phyloP scores from a whole-genome alignment of 176 grass and related monocot species.

The Ensete ventricosum region DNA sequence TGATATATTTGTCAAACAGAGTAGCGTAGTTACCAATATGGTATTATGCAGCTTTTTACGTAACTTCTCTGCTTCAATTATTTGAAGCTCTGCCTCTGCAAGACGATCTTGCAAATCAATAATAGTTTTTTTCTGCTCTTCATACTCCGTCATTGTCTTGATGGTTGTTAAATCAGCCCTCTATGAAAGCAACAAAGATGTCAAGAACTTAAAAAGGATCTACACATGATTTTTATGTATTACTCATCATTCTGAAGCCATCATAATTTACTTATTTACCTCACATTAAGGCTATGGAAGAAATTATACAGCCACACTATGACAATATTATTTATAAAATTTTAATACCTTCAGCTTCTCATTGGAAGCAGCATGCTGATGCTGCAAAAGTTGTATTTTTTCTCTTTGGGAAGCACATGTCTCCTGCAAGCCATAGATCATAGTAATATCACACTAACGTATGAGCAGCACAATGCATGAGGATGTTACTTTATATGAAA shows the following conservation, averaged over 20 bases:
- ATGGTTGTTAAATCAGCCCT: constrained; percentile 59
- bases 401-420: constrained; percentile 40
- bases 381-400: constrained; percentile 28
- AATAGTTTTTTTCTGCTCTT: constrained; percentile 53
- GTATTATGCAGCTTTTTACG: constrained; percentile 89
- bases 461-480: background rate
- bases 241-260: background rate
- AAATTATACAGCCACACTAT: background rate
- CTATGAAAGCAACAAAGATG: constrained; percentile 26
- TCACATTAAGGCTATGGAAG: background rate
- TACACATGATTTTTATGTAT: background rate
- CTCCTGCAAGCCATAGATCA: constrained; percentile 22
- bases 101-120: constrained; percentile 61
- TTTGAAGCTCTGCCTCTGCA: constrained; percentile 57
- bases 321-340: background rate
- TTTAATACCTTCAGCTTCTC: constrained; percentile 40
- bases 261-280: background rate
- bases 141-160: constrained; percentile 58
- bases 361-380: constrained; percentile 40
- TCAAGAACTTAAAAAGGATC: background rate
- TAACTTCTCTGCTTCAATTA: constrained; percentile 64
- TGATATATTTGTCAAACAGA: background rate
- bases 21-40: constrained; percentile 46
- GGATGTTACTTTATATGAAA: background rate
- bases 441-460: background rate